Conservation (phyloP, 1,139 yeast species). For the Yamadazyma oceani region DNA sequence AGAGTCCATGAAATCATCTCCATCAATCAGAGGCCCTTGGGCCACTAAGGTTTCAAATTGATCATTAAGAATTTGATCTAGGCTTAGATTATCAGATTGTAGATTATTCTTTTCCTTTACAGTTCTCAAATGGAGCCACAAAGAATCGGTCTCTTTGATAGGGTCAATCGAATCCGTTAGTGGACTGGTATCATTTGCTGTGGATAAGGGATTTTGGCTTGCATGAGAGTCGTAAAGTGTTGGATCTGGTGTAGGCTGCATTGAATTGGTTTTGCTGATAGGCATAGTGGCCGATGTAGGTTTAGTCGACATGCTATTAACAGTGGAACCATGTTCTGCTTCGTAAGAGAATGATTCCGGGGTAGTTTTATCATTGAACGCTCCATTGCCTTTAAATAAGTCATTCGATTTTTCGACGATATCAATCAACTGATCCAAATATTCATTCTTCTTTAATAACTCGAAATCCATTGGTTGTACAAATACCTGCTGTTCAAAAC, state of each 20-base stretch:
- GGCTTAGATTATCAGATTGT: neutral
- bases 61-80: neutral
- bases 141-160: conserved; percentile 3
- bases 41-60: neutral
- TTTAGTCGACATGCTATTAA: too few species aligned
- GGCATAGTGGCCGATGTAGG: too few species aligned
- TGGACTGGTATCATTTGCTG: too few species aligned
- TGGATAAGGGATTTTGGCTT: too few species aligned
- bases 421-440: conserved; percentile 6
- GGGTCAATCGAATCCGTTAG: too few species aligned
- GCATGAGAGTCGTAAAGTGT: neutral
- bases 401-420: neutral
- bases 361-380: neutral
- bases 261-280: too few species aligned
- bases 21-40: neutral
- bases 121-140: conserved; percentile 3
- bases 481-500: neutral
- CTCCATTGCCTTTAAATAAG: neutral
- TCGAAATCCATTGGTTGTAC: neutral
- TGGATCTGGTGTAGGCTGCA: neutral
- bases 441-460: conserved; percentile 3
- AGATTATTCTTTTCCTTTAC: neutral
- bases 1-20: neutral
- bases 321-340: neutral
- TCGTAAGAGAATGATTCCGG: too few species aligned